Evolutionary conservation across 148 eudicot species (phyloP).

Genomic region (Rheum nobile): DNA sequence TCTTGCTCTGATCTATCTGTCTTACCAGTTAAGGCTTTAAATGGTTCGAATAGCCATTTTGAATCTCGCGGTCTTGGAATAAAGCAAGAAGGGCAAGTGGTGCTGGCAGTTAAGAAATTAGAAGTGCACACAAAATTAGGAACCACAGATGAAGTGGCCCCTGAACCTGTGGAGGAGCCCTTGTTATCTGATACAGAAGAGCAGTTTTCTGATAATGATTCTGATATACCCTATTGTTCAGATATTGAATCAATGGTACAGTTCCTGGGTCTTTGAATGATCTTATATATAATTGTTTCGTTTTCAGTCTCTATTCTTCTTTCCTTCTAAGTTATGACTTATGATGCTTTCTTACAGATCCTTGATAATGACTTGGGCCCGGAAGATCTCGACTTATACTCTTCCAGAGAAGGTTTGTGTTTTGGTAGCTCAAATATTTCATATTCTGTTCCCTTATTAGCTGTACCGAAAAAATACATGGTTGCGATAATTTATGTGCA

Average conservation of each 20-base stretch:
- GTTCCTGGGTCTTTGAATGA: neutral
- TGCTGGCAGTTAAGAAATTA: conserved; percentile 4
- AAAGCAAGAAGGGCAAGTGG: conserved; percentile 17
- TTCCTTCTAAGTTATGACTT: neutral
- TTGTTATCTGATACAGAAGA: conserved; percentile 15
- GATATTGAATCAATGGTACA: conserved; percentile 36
- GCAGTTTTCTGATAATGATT: conserved; percentile 25
- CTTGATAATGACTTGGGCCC: conserved; percentile 82
- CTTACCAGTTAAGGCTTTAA: conserved; percentile 9
- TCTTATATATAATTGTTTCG: neutral
- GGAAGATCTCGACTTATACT: conserved; percentile 35
- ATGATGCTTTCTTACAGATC: conserved; percentile 30
- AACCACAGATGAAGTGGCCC: conserved; percentile 12
- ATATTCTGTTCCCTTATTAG: neutral
- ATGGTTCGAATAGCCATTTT: conserved; percentile 7
- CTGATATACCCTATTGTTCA: conserved; percentile 30
- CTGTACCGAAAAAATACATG: neutral
- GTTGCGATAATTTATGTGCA: neutral
- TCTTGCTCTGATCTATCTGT: conserved; percentile 2
- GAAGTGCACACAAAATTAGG: conserved; percentile 14
- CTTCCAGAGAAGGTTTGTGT: conserved; percentile 35
- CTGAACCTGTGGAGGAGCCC: conserved; percentile 15
- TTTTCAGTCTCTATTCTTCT: neutral
- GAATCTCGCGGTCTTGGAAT: conserved; percentile 14
- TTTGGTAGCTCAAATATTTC: neutral